Base-by-base conservation (phyloP, 208 protist genomes). In the Crithidia mellificae region DNA sequence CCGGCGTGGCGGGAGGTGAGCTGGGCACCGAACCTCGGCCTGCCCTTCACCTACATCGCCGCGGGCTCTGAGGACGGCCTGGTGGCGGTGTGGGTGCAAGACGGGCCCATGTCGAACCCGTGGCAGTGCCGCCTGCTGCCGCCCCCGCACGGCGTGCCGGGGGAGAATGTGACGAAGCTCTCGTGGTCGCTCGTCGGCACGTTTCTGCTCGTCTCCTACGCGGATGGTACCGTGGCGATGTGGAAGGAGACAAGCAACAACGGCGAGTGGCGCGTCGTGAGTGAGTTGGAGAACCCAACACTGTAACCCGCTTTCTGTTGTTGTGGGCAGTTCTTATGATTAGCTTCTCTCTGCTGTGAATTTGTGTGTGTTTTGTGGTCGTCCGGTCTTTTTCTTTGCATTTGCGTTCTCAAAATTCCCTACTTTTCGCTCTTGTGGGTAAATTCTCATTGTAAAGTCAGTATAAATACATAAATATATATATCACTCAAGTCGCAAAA, bases 141-240 rank as follows among this genome's bases (percentile, higher is more conserved):
- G 27, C 68, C 55, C 12, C 62, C 59, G 44, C 67, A 68, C 30
- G 77, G 57, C 41, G 74, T 66, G 14, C 49, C 71, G 20, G 47
- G 74, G 3, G 83, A 78, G 39, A 61, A 53, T 50, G 80, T 96
- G 32, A 92, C 88, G 57, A 78, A 81, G 44, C 78, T 96, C 27
- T 93, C 88, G 39, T 96, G 91, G 88, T 96, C 91, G 29, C 63
- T 80, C 32, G 75, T 85, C 22, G 91, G 91, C 8, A 93, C 85
- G 2, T 90, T 94, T 56, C 59, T 96, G 24, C 73, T 93, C 34
- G 85, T 92, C 8, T 93, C 86, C 32, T 87, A 81, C 67, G 87
- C 83, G 14, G 84, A 93, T 61, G 86, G 85, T 34, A 90, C 82
- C 14, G 82, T 79, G 22, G 78, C 75, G 51, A 85, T 94, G 80